Evolutionary conservation across 148 eudicot species (phyloP), one percentile per base, ranked within the genome.

Genomic region (Vaccinium corymbosum): DNA sequence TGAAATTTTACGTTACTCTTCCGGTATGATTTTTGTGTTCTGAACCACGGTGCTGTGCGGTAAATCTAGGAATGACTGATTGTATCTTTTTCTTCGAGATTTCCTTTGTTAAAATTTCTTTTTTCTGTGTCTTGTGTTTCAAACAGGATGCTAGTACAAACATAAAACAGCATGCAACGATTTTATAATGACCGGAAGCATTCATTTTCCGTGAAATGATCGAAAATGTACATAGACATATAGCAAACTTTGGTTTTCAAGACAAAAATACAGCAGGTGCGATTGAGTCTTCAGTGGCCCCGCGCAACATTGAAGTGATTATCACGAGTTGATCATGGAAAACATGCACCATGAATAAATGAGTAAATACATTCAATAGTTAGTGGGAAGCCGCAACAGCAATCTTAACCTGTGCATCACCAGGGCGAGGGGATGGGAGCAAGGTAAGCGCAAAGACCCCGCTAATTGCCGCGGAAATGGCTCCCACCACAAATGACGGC

Each of bases 1-100:
- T 97, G 80, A 97, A 97, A 88, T 97, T 97, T 81, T 97, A 97
- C 86, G 98, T 95, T 22, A 95, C 99, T 53, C 99, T 97, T 86
- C 99, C 93, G 97, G 98, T 93, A 88, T 62, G 29, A 7, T 20
- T 81, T 22, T 48, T 57, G 19, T 51, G 10, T 81, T 76, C 46
- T 25, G 11, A 16, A 38, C 22, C 8, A 15, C 0, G 0, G 38
- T 35, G 46, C 17, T 49, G 14, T 66, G 2, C 12, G 46, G 17
- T 8, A 53, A 48, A 66, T 57, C 22, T 71, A 49, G 15, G 64
- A 81, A 27, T 56, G 48, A 49, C 19, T 9, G 38, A 11, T 29
- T 20, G 12, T 25, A 11, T 64, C 29, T 10, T 0, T 66, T 15
- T 80, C 53, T 57, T 72, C 66, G 57, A 72, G 59, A 17, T 38